Evolutionary conservation across 2,329 filamentous ascomycete species (phyloP).

Genomic region (Onygenales sp.): DNA sequence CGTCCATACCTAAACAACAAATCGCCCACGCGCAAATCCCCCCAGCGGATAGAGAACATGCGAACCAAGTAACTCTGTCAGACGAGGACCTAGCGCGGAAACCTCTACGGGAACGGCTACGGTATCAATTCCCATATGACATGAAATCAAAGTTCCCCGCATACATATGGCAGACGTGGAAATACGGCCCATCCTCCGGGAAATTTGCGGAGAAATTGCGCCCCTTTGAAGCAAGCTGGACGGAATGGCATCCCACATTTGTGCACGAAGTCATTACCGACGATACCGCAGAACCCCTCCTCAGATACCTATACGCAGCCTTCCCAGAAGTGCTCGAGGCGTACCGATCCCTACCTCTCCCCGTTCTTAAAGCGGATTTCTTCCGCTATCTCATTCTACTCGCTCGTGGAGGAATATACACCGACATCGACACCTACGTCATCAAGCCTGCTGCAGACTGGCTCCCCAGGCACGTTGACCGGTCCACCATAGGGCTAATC

Average conservation of each 20-base stretch:
- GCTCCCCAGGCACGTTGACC: constrained; percentile 70
- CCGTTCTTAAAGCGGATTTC: constrained; percentile 70
- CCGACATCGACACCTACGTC: constrained; percentile 83
- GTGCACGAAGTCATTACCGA: constrained; percentile 98
- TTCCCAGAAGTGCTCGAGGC: constrained; percentile 71
- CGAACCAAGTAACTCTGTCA: constrained; percentile 44
- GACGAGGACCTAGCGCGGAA: constrained; percentile 62
- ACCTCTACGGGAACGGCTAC: constrained; percentile 68
- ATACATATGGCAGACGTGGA: constrained; percentile 99
- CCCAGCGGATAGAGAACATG: neutral
- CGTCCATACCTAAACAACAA: neutral
- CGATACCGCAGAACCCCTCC: constrained; percentile 66
- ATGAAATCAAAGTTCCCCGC: constrained; percentile 81
- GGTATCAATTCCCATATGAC: constrained; percentile 91
- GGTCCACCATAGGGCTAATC: constrained; percentile 71
- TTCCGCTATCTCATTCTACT: constrained; percentile 68
- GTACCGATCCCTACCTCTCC: constrained; percentile 61
- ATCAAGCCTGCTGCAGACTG: constrained; percentile 77
- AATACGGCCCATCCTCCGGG: constrained; percentile 65
- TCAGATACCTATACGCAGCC: constrained; percentile 78
- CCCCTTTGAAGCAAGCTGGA: constrained; percentile 82
- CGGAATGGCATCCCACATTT: constrained; percentile 75
- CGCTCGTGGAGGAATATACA: constrained; percentile 73
- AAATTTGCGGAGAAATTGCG: constrained; percentile 68
- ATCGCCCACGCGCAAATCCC: neutral